Conservation (phyloP, 1,284 basidiomycete species). For the Ceratobasidium sp. region DNA sequence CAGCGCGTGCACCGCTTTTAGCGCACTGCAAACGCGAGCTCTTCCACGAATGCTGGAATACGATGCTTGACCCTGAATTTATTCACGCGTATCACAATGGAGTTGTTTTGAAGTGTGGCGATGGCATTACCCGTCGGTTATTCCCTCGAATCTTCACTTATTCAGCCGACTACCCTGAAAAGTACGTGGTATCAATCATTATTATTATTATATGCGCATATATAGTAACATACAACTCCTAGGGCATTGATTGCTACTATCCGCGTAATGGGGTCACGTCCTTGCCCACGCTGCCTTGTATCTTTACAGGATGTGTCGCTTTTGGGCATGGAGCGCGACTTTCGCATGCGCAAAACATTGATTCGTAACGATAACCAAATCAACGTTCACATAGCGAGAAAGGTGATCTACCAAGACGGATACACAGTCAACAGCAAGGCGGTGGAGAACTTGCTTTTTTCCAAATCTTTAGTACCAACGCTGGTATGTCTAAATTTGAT, state of each 20-base stretch:
- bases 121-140: conserved; percentile 49
- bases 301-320: conserved; percentile 5
- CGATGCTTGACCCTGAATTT: conserved; percentile 55
- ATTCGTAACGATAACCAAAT: neutral
- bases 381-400: conserved; percentile 3
- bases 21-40: conserved; percentile 54
- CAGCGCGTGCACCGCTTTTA: conserved; percentile 40
- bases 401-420: conserved; percentile 17
- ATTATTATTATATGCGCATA: no score
- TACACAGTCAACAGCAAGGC: conserved; percentile 28
- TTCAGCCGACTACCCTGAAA: conserved; percentile 57
- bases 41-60: conserved; percentile 53
- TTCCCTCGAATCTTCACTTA: conserved; percentile 54
- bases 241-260: neutral
- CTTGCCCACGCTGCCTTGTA: conserved; percentile 47
- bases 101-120: conserved; percentile 51
- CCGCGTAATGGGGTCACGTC: conserved; percentile 52
- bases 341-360: neutral
- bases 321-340: conserved; percentile 49
- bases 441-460: conserved; percentile 53
- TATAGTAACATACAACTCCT: neutral
- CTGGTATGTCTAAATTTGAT: neutral
- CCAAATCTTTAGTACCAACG: neutral
- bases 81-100: conserved; percentile 54
- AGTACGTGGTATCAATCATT: conserved; percentile 51